A percentile compares a stretch with the other conserved stretches of the same genome.
phyloP scores from a whole-genome alignment of 257 asterid species.

The Dorcoceras hygrometricum region DNA sequence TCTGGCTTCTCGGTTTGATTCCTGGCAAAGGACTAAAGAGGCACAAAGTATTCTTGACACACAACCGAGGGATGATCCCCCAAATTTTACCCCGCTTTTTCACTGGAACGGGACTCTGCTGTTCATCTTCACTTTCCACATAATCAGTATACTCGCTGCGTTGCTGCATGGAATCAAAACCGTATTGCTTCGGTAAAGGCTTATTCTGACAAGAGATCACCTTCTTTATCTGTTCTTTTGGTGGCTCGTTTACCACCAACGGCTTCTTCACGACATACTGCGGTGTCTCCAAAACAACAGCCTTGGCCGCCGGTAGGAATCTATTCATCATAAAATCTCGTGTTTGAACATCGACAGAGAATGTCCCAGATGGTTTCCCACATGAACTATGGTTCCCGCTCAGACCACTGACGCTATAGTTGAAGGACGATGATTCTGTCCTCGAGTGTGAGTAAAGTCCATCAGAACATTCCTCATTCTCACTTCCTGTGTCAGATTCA shows the following conservation, averaged over 20 bases:
- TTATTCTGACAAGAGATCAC: slow-evolving; percentile 49
- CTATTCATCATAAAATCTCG: slow-evolving; percentile 83
- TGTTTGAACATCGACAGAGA: slow-evolving; percentile 55
- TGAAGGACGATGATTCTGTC: slow-evolving; percentile 49
- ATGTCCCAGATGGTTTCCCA: slow-evolving; percentile 52
- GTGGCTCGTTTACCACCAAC: slow-evolving; percentile 35
- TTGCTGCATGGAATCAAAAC: slow-evolving; percentile 33
- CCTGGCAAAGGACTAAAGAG: slow-evolving; percentile 70
- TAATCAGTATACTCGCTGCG: slow-evolving; percentile 37
- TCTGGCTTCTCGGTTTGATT: slow-evolving; percentile 45
- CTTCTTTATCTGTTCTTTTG: slow-evolving; percentile 42
- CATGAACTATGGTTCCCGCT: slow-evolving; percentile 50
- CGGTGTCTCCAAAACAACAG: slow-evolving; percentile 71
- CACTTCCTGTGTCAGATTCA: slow-evolving; percentile 53
- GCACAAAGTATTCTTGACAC: slow-evolving; percentile 72
- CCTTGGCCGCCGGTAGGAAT: slow-evolving; percentile 91
- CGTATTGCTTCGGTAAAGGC: slow-evolving; percentile 46
- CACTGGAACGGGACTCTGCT: slow-evolving; percentile 33
- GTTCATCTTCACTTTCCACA: slow-evolving; percentile 57
- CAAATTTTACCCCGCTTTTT: slow-evolving; percentile 66
- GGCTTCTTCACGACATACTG: slow-evolving; percentile 51
- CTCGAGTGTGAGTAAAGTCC: slow-evolving; percentile 50
- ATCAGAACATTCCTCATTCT: slow-evolving; percentile 55
- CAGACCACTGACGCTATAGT: slow-evolving; percentile 67
- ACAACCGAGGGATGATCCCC: slow-evolving; percentile 74